Conservation (phyloP, 768 basidiomycete species). For the Auriculariales sp. region DNA sequence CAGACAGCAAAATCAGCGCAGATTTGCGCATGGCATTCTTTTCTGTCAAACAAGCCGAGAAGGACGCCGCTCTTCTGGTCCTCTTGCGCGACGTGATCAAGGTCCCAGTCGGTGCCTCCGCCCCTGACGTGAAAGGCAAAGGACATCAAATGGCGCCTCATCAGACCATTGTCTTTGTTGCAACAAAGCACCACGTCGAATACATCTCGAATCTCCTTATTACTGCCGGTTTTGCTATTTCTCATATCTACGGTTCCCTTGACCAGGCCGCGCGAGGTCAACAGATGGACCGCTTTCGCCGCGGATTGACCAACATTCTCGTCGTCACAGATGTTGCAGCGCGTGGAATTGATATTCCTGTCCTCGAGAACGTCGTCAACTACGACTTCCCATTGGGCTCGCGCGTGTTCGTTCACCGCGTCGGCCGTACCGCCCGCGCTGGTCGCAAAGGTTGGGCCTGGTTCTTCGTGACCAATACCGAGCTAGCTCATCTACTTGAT, state of each 20-base stretch:
- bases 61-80: constrained; percentile 77
- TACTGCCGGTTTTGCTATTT: constrained; percentile 74
- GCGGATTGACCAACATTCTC: constrained; percentile 62
- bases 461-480: constrained; percentile 77
- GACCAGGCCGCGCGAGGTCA: constrained; percentile 80
- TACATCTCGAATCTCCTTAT: constrained; percentile 70
- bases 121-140: constrained; percentile 21
- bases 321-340: constrained; percentile 98
- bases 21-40: constrained; percentile 94
- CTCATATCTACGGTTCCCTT: constrained; percentile 90
- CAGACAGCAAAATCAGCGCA: constrained; percentile 87
- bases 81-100: constrained; percentile 79
- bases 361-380: constrained; percentile 92
- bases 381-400: constrained; percentile 96
- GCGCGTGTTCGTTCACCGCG: constrained; percentile 89
- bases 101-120: constrained; percentile 43
- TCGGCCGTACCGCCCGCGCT: constrained; percentile 91
- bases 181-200: constrained; percentile 98
- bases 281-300: constrained; percentile 85
- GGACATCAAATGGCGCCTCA: constrained; percentile 51
- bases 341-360: constrained; percentile 93
- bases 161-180: constrained; percentile 88
- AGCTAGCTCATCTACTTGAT: constrained; percentile 84
- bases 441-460: constrained; percentile 93
- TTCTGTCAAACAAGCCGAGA: constrained; percentile 80